Conservation (phyloP, 352 stramenopile genomes). For the Globisporangium canariense region DNA sequence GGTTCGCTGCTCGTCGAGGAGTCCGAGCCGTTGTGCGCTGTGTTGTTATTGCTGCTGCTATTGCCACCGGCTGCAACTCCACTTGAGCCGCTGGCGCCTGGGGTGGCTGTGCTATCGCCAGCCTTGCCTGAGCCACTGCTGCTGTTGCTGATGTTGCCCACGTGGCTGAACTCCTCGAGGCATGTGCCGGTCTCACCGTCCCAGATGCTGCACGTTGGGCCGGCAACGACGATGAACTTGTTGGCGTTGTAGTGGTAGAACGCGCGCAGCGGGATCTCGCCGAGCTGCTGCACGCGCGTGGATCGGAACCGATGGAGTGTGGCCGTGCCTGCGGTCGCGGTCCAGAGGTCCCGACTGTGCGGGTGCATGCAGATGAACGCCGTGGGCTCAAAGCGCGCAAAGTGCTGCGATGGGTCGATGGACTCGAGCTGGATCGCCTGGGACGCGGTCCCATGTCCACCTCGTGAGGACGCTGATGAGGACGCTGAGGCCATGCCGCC, state of each 20-base stretch:
- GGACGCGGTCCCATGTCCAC: constrained; percentile 22
- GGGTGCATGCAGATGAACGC: constrained; percentile 58
- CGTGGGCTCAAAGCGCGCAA: constrained; percentile 49
- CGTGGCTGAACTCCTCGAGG: constrained; percentile 52
- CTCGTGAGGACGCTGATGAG: background rate
- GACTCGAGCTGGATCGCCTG: constrained; percentile 67
- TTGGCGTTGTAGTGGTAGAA: constrained; percentile 76
- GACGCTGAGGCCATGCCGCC: background rate
- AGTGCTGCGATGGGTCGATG: constrained; percentile 48
- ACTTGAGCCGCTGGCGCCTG: constrained; percentile 1
- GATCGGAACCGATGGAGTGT: constrained; percentile 59
- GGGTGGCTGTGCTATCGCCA: background rate
- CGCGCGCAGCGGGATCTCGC: constrained; percentile 62
- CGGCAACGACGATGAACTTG: constrained; percentile 60
- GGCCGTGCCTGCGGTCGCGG: constrained; percentile 37
- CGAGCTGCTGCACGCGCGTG: constrained; percentile 57
- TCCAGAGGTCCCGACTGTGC: constrained; percentile 58
- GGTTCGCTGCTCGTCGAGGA: constrained; percentile 20
- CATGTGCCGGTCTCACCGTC: constrained; percentile 55
- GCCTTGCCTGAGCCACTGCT: background rate
- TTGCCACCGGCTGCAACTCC: background rate
- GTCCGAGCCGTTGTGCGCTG: constrained; percentile 18
- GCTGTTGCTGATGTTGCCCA: constrained; percentile 22
- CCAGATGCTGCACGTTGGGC: constrained; percentile 67
- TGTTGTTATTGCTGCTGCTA: constrained; percentile 1